Base-by-base conservation (phyloP, 2,329 filamentous ascomycete species). In the Cordyceps militaris region DNA sequence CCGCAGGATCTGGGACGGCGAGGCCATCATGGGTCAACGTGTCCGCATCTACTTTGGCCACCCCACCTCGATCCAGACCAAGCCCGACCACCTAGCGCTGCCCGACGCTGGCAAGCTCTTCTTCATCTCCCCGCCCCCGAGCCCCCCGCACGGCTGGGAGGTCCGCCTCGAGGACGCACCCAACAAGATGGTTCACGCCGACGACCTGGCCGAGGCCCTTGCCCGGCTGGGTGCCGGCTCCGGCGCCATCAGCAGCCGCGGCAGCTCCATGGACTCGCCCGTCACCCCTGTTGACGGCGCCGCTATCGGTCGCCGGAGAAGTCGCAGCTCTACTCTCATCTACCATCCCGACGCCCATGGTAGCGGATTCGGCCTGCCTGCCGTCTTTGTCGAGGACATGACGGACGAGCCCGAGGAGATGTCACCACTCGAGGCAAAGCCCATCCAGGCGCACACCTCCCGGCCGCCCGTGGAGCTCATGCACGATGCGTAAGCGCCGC, bases 1-100 rank as follows among this genome's bases (percentile, higher is more conserved):
- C 57, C 85, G 88, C 62, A 77, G 83, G 63, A 78, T 86, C 57
- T 88, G 91, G 73, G 88, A 94, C 66, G 85, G 86, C 65, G 86
- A 91, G 73, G 75, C 76, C 24, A 79, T 93, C 63, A 81, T 92
- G 73, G 89, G 88, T 65, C 79, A 86, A 70, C 77, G 79, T 56
- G 81, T 87, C 65, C 80, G 81, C 62, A 81, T 91, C 65, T 91
- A 86, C 75, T 88, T 86, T 64, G 85, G 85, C 65, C 79, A 83
- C 66, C 73, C 76, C 49, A 87, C 84, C 0, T 76, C 80, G n/a
- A 70, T 85, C 55, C 73, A 81, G 64, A 69, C 72, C 59, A 71
- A 74, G 59, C 77, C 84, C 64, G 77, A 80, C 64, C 83, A 85
- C 65, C 76, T 88, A 10, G 78, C 80, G n/a, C 79, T 87, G 0